Percentiles rank a stretch among this genome's conserved stretches.
Conservation (phyloP, 2,329 filamentous ascomycete genomes). For the Parasarocladium wereldwijsianum region DNA sequence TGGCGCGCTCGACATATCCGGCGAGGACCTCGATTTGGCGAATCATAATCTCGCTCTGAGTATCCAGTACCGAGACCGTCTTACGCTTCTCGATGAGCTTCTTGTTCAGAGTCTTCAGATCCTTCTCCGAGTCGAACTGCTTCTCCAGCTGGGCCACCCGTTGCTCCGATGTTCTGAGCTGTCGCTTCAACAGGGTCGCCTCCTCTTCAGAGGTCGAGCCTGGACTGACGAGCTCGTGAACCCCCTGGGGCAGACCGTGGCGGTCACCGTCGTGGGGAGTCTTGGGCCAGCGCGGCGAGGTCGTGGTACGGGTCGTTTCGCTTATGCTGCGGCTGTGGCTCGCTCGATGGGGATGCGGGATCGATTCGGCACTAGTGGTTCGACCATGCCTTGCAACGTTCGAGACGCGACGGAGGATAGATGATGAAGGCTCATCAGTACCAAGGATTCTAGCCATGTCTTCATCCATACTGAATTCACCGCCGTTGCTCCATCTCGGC, state of each 20-base stretch:
- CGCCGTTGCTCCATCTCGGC: conserved; percentile 62
- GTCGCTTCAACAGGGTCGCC: conserved; percentile 51
- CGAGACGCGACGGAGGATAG: conserved; percentile 75
- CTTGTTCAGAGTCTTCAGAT: conserved; percentile 64
- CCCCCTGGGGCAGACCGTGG: conserved; percentile 19
- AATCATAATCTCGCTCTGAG: conserved; percentile 90
- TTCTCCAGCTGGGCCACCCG: conserved; percentile 74
- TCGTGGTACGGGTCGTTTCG: conserved; percentile 47
- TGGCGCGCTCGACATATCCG: conserved; percentile 74
- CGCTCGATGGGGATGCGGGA: conserved; percentile 24
- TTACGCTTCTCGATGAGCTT: conserved; percentile 87
- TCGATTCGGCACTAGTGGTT: conserved; percentile 61
- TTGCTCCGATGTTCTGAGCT: conserved; percentile 69
- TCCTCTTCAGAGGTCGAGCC: conserved; percentile 53
- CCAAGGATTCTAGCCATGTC: conserved; percentile 84
- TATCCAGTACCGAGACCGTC: conserved; percentile 86
- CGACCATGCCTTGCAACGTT: conserved; percentile 89
- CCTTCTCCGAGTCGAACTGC: conserved; percentile 53
- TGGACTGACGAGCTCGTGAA: conserved; percentile 57
- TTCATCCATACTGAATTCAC: conserved; percentile 87
- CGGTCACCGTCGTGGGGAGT: conserved; percentile 46
- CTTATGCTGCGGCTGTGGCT: conserved; percentile 49
- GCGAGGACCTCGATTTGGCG: conserved; percentile 81
- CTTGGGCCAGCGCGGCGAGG: conserved; percentile 56
- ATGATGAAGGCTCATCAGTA: conserved; percentile 58